Conservation (phyloP, 805 yeast genomes). For the Monosporozyma aquatica region DNA sequence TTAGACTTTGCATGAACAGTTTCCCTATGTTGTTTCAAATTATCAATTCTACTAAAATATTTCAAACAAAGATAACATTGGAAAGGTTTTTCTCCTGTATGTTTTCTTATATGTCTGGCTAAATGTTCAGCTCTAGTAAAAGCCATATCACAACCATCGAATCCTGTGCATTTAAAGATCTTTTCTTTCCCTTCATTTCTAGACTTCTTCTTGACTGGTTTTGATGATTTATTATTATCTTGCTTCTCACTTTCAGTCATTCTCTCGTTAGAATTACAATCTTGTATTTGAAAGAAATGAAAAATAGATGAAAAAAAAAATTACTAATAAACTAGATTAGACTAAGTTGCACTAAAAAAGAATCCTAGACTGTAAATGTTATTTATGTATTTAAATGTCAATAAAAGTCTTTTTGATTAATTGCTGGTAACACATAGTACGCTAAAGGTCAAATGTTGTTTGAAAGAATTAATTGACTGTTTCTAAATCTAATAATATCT, state of each 20-base stretch:
- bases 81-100: constrained; percentile 91
- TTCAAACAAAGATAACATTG: constrained; percentile 76
- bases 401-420: no score
- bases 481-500: no score
- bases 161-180: constrained; percentile 78
- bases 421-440: no score
- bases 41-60: constrained; percentile 74
- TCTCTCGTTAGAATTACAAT: no score
- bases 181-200: constrained; percentile 22
- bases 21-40: constrained; percentile 83
- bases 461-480: no score
- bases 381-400: no score
- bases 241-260: background rate
- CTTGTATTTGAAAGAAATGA: no score
- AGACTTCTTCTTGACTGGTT: constrained; percentile 1
- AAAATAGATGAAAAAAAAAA: no score
- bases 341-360: no score
- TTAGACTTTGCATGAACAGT: constrained; percentile 51
- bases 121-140: constrained; percentile 87
- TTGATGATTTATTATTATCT: background rate
- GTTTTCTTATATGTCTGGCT: constrained; percentile 86
- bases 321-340: no score
- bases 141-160: constrained; percentile 77
- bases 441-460: no score
- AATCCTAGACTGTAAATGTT: no score